Evolutionary conservation across 345 rosid genomes (phyloP).

Genomic region (Citrus sp.): DNA sequence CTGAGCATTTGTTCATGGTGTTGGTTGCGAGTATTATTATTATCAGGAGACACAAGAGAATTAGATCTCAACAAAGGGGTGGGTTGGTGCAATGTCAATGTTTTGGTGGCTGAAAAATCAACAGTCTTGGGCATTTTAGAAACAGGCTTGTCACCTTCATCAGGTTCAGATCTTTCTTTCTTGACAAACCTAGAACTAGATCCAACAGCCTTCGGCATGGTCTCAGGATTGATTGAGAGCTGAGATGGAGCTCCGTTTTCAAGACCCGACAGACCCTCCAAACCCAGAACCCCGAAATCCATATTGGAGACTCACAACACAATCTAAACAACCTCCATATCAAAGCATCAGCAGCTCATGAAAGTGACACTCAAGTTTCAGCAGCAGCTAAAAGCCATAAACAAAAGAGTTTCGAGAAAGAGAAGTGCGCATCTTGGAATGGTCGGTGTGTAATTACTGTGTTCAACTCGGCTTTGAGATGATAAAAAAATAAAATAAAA

Average conservation of each 20-base stretch:
- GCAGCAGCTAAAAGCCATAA: background rate
- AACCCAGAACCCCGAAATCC: conserved; percentile 53
- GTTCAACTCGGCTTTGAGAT: background rate
- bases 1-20: conserved; percentile 51
- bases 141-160: conserved; percentile 39
- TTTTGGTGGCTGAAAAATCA: conserved; percentile 28
- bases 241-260: conserved; percentile 35
- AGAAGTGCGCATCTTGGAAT: conserved; percentile 26
- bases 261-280: conserved; percentile 39
- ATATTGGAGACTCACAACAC: conserved; percentile 16
- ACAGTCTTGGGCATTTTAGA: conserved; percentile 37
- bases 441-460: conserved; percentile 10
- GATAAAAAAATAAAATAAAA: background rate
- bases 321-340: conserved; percentile 29
- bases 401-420: conserved; percentile 10
- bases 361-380: conserved; percentile 21
- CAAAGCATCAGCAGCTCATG: conserved; percentile 28
- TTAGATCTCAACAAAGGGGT: conserved; percentile 52
- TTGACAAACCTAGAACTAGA: conserved; percentile 43
- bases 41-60: conserved; percentile 19
- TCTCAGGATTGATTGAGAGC: conserved; percentile 12
- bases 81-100: conserved; percentile 47
- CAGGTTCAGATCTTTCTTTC: conserved; percentile 42
- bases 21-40: conserved; percentile 9
- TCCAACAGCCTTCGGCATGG: conserved; percentile 26